A percentile compares a stretch with the other conserved stretches of the same genome.
These are phyloP conservation scores for Diutina ranongensis DNA, from an alignment of 1,139 yeast genomes.

Conservation along the genomic window DNA sequence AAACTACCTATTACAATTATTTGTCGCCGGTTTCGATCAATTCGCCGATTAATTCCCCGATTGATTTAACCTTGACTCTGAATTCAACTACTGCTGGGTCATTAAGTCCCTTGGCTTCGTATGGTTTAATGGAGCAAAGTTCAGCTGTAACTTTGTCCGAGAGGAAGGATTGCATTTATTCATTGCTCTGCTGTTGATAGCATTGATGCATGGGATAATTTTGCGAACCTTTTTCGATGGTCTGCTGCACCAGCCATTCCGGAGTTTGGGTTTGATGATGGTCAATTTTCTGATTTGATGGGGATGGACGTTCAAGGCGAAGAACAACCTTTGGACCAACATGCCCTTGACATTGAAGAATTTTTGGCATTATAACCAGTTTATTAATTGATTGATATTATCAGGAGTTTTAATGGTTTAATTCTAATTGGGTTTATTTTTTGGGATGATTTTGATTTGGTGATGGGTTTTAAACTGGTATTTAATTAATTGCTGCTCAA, in stretches of 20 bases:
- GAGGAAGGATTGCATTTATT: slow-evolving; percentile 10
- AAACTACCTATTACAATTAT: slow-evolving; percentile 21
- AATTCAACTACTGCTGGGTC: slow-evolving; percentile 10
- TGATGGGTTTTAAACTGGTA: no score
- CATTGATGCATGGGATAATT: slow-evolving; percentile 26
- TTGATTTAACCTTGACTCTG: slow-evolving; percentile 25
- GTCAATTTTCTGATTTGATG: slow-evolving; percentile 10
- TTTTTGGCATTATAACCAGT: slow-evolving; percentile 16
- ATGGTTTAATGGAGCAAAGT: slow-evolving; percentile 33
- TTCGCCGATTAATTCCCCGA: slow-evolving; percentile 31
- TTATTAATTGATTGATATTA: no score
- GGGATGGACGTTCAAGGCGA: slow-evolving; percentile 10
- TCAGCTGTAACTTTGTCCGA: slow-evolving; percentile 37
- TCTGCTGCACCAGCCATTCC: slow-evolving; percentile 35
- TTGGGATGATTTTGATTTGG: slow-evolving; percentile 4
- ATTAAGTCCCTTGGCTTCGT: slow-evolving; percentile 6
- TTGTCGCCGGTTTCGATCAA: slow-evolving; percentile 35
- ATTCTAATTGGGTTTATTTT: slow-evolving; percentile 6
- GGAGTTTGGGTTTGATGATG: slow-evolving; percentile 12
- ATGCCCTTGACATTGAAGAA: slow-evolving; percentile 17
- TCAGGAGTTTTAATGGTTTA: slow-evolving; percentile 3
- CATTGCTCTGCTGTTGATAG: slow-evolving; percentile 29
- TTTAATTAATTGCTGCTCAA: not conserved
- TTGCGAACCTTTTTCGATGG: slow-evolving; percentile 13
- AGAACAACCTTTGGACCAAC: not conserved